A percentile compares a stretch with the other conserved stretches of the same genome.
phyloP scores from a whole-genome alignment of 805 yeast species.

The Candida multigemmis region DNA sequence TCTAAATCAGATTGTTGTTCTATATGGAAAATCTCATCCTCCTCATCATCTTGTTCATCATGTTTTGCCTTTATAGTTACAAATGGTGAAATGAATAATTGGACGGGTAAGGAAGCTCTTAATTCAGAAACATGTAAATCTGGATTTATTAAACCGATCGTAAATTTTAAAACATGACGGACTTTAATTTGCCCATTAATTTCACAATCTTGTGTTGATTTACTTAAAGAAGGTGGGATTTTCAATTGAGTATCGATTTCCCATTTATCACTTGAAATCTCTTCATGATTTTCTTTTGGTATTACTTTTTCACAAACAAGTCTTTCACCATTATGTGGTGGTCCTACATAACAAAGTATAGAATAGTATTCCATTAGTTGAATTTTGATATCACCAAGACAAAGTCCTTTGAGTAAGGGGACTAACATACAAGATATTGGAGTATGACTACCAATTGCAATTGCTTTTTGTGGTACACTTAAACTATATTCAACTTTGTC shows the following conservation, averaged over 20 bases:
- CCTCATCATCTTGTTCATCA: slow-evolving; percentile 7
- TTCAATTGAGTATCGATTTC: slow-evolving; percentile 51
- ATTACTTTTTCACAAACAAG: slow-evolving; percentile 40
- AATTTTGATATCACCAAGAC: slow-evolving; percentile 64
- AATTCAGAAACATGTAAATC: slow-evolving; percentile 92
- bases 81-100: slow-evolving; percentile 70
- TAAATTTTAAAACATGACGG: slow-evolving; percentile 80
- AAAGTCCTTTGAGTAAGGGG: slow-evolving; percentile 76
- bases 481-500: slow-evolving; percentile 83
- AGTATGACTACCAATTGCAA: slow-evolving; percentile 78
- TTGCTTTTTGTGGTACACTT: slow-evolving; percentile 78
- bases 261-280: slow-evolving; percentile 56
- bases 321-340: slow-evolving; percentile 55
- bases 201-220: slow-evolving; percentile 83
- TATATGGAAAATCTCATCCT: slow-evolving; percentile 2
- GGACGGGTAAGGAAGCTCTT: slow-evolving; percentile 82
- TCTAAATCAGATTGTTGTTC: slow-evolving; percentile 8
- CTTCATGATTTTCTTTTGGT: slow-evolving; percentile 33
- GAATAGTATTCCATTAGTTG: slow-evolving; percentile 60
- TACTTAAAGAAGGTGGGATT: slow-evolving; percentile 65
- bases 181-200: slow-evolving; percentile 64
- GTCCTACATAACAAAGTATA: slow-evolving; percentile 49
- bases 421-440: slow-evolving; percentile 64
- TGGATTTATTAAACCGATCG: slow-evolving; percentile 69
- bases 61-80: slow-evolving; percentile 55